Base-by-base conservation (phyloP, 139 green algal species). In the Asterochloris sp. region DNA sequence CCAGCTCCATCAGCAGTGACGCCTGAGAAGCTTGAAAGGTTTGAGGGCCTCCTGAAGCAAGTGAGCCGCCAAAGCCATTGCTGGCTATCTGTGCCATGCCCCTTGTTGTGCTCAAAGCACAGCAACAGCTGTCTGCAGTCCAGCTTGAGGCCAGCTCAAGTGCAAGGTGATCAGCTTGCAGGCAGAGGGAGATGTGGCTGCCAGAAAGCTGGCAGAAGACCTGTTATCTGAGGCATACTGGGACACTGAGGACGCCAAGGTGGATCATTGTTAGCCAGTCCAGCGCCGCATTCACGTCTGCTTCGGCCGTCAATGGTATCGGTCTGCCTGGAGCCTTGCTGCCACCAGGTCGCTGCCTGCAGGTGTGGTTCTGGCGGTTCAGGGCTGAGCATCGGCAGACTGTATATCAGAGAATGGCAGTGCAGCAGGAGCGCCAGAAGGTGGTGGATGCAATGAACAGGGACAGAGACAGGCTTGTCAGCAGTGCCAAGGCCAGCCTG, bases 361-460 rank as follows among this genome's bases (percentile, higher is more conserved):
- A 83, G 86, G 87, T 89, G 23, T 91, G 88, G 88, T 91, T 91
- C 64, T 91, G 87, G 88, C 54, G 88, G n/a, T 89, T 87, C 28
- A 83, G 80, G 78, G 62, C 78, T 0, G 81, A 86, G 28, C 69
- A 88, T 26, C 76, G 62, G 26, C 26, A 75, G 23, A 74, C 68
- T 54, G 54, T 76, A 19, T 64, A 69, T 62, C 27, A 71, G 10
- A 27, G 75, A 19, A 78, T 83, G 62, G 66, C 27, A 16, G 54
- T 78, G 28, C 76, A 87, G 54, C 61, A 27, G 21, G 87, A 76
- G 47, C 73, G 66, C 13, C 78, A 78, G 73, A 67, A 54, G 24
- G 87, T 83, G 11, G 26, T 81, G 14, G 73, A 68, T 60, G 27
- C 76, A 17, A 26, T 85, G 0, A 73, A 86, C 11, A 68, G 68